These are phyloP conservation scores for Cercospora sojina DNA, from an alignment of 2,329 filamentous ascomycete genomes.

Conservation along the genomic window DNA sequence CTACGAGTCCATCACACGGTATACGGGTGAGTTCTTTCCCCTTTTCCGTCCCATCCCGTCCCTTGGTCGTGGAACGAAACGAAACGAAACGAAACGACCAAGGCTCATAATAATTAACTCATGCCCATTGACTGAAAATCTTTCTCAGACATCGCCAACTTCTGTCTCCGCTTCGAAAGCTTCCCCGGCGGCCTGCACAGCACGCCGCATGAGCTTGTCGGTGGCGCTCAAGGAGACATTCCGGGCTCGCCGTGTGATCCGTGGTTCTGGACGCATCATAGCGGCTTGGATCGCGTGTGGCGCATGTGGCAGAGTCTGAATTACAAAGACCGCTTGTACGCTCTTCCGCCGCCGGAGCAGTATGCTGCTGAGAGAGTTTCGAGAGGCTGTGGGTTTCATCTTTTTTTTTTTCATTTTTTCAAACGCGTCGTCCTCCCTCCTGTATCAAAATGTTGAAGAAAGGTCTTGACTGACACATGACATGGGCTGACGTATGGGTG, in stretches of 20 bases:
- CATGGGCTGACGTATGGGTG: too few species aligned
- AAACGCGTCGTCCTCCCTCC: too few species aligned
- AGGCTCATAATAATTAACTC: too few species aligned
- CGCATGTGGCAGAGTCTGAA: conserved; percentile 36
- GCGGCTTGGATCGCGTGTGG: conserved; percentile 5
- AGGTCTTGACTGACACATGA: too few species aligned
- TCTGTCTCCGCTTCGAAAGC: conserved; percentile 14
- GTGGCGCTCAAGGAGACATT: conserved; percentile 49
- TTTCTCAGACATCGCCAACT: conserved; percentile 8
- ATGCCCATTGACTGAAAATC: too few species aligned
- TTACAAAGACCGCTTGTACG: neutral
- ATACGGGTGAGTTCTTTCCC: conserved; percentile 6
- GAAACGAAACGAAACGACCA: too few species aligned
- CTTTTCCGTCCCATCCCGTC: too few species aligned
- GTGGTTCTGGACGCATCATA: conserved; percentile 13
- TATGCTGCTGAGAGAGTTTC: neutral
- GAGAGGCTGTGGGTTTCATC: conserved; percentile 2
- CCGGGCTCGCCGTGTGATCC: conserved; percentile 48
- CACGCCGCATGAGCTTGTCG: conserved; percentile 32
- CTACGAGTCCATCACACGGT: conserved; percentile 3
- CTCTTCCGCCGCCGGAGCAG: neutral
- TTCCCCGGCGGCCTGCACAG: conserved; percentile 16
- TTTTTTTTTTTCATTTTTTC: too few species aligned
- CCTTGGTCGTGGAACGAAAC: too few species aligned
- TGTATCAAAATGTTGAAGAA: too few species aligned